Evolutionary conservation across 2,329 filamentous ascomycete genomes (phyloP), one percentile per base, ranked within the genome.

Genomic region (Emmonsia crescens): DNA sequence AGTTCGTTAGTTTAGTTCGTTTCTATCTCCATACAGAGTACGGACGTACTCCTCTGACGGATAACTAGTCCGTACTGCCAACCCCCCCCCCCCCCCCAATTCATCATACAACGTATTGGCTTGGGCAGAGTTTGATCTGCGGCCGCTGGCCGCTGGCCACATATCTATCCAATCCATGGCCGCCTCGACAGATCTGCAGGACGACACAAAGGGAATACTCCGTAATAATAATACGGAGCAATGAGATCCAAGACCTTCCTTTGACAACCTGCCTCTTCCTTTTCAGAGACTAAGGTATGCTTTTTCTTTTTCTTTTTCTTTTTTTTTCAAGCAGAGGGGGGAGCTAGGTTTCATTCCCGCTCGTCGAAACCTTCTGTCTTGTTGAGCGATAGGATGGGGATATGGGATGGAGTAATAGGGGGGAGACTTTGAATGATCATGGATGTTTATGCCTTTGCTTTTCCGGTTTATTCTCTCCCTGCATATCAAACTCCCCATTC

Each of bases 191-290:
- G 51, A 61, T 60, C 63, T 66, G 61, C 65, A 64, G 38, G 51
- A 59, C 56, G 62, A 64, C 63, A 57, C 57, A 64, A 64, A 60
- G 52, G 52, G 62, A 56, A 60, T 33, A n/a, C n/a, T n/a, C n/a
- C n/a, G n/a, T n/a, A n/a, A n/a, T n/a, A n/a, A n/a, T n/a, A n/a
- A n/a, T n/a, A n/a, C n/a, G n/a, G n/a, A n/a, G n/a, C n/a, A n/a
- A n/a, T n/a, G n/a, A n/a, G n/a, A n/a, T n/a, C n/a, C n/a, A n/a
- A n/a, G n/a, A n/a, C n/a, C n/a, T n/a, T n/a, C n/a, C n/a, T n/a
- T n/a, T n/a, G n/a, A n/a, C n/a, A n/a, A n/a, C n/a, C n/a, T n/a
- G n/a, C n/a, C n/a, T n/a, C n/a, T n/a, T n/a, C n/a, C n/a, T n/a
- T n/a, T n/a, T n/a, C n/a, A n/a, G n/a, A n/a, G n/a, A n/a, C n/a